A percentile compares a stretch with the other conserved stretches of the same genome.
Evolutionary conservation across 768 basidiomycete genomes (phyloP).

Genomic region (Boletus rex-veris): DNA sequence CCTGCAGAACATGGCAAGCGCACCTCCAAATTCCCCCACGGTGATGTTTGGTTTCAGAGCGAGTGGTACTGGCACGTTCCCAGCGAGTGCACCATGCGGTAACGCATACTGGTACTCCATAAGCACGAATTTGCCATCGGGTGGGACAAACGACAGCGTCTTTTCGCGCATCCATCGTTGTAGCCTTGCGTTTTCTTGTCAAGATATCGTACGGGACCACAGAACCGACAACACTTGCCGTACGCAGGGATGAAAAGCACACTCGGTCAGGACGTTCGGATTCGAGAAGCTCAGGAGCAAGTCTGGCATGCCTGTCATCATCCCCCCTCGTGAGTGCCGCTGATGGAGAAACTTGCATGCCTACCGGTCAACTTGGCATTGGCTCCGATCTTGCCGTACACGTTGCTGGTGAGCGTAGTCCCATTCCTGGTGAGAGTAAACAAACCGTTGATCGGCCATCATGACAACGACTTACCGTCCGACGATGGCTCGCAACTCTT

Average conservation of each 20-base stretch:
- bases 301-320: conserved; percentile 76
- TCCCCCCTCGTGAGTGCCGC: not conserved
- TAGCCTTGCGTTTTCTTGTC: conserved; percentile 44
- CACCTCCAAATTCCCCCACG: conserved; percentile 32
- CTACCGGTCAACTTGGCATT: conserved; percentile 76
- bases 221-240: conserved; percentile 47
- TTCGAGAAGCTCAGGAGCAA: conserved; percentile 74
- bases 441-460: not conserved
- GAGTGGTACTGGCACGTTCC: conserved; percentile 51
- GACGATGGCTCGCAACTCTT: conserved; percentile 60
- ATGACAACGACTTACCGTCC: conserved; percentile 22
- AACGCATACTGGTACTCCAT: conserved; percentile 76
- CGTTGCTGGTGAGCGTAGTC: conserved; percentile 57
- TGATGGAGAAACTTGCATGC: not conserved
- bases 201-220: not conserved
- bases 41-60: conserved; percentile 43
- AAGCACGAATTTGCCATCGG: conserved; percentile 84
- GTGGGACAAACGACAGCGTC: conserved; percentile 85
- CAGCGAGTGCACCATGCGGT: conserved; percentile 33
- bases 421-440: conserved; percentile 50
- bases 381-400: conserved; percentile 75
- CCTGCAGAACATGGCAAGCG: not conserved
- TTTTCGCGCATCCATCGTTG: conserved; percentile 77
- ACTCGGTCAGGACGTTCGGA: conserved; percentile 67
- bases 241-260: conserved; percentile 90